phyloP scores from a whole-genome alignment of 2,329 filamentous ascomycete species.

The Cytospora chrysosperma region DNA sequence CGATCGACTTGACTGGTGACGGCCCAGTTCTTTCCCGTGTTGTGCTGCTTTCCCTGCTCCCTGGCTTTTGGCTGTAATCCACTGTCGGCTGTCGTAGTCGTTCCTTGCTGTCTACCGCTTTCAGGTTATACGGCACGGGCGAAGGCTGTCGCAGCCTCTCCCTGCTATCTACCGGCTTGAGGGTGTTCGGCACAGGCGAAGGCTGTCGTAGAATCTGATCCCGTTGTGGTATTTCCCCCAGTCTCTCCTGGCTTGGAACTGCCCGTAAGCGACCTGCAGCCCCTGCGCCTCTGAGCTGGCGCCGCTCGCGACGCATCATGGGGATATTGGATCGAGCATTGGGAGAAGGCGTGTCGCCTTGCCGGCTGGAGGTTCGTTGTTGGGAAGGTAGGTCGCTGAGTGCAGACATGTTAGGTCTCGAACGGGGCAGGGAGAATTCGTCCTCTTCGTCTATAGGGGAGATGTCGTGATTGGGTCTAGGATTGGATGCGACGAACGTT shows the following conservation, averaged over 20 bases:
- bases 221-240: neutral
- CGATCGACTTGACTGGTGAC: constrained; percentile 56
- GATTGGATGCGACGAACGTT: constrained; percentile 20
- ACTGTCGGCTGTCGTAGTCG: constrained; percentile 28
- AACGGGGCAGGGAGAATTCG: neutral
- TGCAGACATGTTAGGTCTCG: constrained; percentile 37
- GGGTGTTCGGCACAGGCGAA: constrained; percentile 1
- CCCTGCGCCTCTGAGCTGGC: constrained; percentile 41
- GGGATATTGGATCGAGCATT: constrained; percentile 46
- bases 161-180: constrained; percentile 7
- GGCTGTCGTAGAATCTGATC: constrained; percentile 7
- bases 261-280: constrained; percentile 17
- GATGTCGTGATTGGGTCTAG: constrained; percentile 38
- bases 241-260: constrained; percentile 6
- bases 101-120: constrained; percentile 6
- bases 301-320: constrained; percentile 51
- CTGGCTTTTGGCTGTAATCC: constrained; percentile 15
- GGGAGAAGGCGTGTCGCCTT: constrained; percentile 24
- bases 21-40: constrained; percentile 44
- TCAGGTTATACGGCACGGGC: constrained; percentile 9
- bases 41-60: constrained; percentile 24
- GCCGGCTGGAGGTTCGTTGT: constrained; percentile 23
- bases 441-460: constrained; percentile 52
- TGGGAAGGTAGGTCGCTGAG: constrained; percentile 18
- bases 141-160: constrained; percentile 14